phyloP scores from a whole-genome alignment of 208 protist species.

The Willaertia magna region DNA sequence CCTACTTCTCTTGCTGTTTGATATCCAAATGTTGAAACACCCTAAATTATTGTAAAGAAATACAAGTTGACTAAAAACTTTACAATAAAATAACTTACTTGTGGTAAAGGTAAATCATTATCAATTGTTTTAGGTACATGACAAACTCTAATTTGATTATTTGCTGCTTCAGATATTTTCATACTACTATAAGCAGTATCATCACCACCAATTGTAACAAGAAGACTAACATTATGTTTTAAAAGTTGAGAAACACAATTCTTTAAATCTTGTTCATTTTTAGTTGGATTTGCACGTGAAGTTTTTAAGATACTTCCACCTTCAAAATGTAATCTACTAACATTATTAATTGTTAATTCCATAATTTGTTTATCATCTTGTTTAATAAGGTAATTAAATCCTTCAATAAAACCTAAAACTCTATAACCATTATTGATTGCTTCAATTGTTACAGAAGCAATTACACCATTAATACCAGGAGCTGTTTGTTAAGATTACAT shows the following conservation, averaged over 20 bases:
- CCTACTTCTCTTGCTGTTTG: constrained; percentile 9
- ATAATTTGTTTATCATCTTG: background rate
- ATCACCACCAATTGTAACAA: constrained; percentile 22
- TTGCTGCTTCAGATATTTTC: background rate
- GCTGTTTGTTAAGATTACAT: too few relatives aligned
- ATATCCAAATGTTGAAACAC: constrained; percentile 17
- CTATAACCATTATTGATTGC: background rate
- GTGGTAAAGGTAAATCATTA: constrained; percentile 17
- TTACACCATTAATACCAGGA: constrained; percentile 21
- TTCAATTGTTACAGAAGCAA: background rate
- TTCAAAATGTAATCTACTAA: background rate
- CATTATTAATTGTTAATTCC: background rate
- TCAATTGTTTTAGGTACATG: constrained; percentile 22
- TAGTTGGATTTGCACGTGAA: constrained; percentile 6
- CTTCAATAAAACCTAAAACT: constrained; percentile 9
- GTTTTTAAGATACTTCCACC: constrained; percentile 5
- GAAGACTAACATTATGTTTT: constrained; percentile 3
- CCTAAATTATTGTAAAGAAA: too few relatives aligned
- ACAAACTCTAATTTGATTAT: background rate
- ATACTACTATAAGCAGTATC: constrained; percentile 6
- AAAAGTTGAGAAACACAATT: background rate
- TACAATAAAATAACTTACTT: too few relatives aligned
- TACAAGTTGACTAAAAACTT: too few relatives aligned
- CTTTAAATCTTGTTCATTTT: background rate
- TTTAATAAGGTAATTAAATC: background rate